Conservation (phyloP, 2,329 filamentous ascomycete species). For the Camptophora hylomeconis region DNA sequence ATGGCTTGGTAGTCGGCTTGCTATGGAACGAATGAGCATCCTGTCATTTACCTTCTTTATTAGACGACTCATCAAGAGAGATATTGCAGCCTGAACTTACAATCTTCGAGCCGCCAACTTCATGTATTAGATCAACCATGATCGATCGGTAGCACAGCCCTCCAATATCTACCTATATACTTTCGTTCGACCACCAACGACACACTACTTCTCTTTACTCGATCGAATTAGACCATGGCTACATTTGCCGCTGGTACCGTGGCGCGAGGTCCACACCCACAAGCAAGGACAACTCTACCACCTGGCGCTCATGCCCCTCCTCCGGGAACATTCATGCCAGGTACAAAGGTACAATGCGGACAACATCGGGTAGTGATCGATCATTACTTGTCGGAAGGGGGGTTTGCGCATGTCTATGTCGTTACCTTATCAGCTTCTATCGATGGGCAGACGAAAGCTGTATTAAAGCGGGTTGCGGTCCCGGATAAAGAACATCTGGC, state of each 20-base stretch:
- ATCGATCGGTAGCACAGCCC: constrained; percentile 5
- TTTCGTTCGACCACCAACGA: no score
- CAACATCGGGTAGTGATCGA: constrained; percentile 86
- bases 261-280: constrained; percentile 10
- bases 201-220: neutral
- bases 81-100: no score
- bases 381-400: constrained; percentile 94
- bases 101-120: no score
- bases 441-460: constrained; percentile 66
- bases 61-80: no score
- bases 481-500: constrained; percentile 89
- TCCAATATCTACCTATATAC: neutral
- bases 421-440: constrained; percentile 70
- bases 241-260: constrained; percentile 15
- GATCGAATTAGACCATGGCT: constrained; percentile 10
- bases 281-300: constrained; percentile 16
- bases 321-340: constrained; percentile 80
- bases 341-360: constrained; percentile 94
- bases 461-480: constrained; percentile 89
- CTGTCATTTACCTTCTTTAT: no score
- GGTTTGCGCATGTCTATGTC: constrained; percentile 96
- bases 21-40: no score
- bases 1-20: no score
- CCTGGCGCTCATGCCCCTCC: constrained; percentile 28
- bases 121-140: constrained; percentile 2